Conservation (phyloP, 2,329 filamentous ascomycete genomes). For the Hypoxylon sp. region DNA sequence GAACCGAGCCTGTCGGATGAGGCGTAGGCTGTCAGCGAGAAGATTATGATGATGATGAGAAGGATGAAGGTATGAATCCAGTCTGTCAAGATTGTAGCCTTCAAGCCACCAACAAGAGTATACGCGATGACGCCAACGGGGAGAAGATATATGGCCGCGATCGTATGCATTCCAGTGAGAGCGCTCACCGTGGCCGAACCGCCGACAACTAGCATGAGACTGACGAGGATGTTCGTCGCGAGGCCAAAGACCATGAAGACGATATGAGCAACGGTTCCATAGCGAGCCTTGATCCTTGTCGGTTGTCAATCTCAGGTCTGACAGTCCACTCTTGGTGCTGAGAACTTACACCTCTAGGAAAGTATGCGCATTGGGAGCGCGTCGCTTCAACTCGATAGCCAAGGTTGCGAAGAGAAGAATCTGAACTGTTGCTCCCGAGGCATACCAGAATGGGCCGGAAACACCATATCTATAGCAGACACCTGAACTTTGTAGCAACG, state of each 20-base stretch:
- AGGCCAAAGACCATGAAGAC: constrained; percentile 87
- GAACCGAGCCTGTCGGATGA: constrained; percentile 79
- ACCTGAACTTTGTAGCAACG: constrained; percentile 81
- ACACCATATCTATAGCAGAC: constrained; percentile 86
- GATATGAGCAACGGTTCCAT: constrained; percentile 68
- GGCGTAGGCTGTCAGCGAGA: constrained; percentile 84
- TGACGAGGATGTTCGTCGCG: constrained; percentile 88
- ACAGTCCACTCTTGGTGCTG: neutral
- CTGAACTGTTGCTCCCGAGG: constrained; percentile 81
- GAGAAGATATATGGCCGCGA: constrained; percentile 85
- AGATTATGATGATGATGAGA: constrained; percentile 86
- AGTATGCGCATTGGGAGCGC: constrained; percentile 87
- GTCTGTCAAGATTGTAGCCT: constrained; percentile 88
- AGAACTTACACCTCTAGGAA: constrained; percentile 78
- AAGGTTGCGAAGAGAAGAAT: constrained; percentile 91
- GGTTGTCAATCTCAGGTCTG: constrained; percentile 4
- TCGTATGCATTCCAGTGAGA: constrained; percentile 79
- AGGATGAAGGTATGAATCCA: constrained; percentile 89
- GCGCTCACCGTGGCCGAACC: constrained; percentile 80
- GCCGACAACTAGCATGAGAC: constrained; percentile 88
- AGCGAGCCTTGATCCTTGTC: constrained; percentile 48
- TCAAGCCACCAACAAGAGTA: constrained; percentile 67
- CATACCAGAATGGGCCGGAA: constrained; percentile 66
- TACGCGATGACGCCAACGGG: constrained; percentile 86
- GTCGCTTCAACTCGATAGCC: constrained; percentile 88